Evolutionary conservation across 371 early-diverging fungal genomes (phyloP).

Genomic region (Apophysomyces sp.): DNA sequence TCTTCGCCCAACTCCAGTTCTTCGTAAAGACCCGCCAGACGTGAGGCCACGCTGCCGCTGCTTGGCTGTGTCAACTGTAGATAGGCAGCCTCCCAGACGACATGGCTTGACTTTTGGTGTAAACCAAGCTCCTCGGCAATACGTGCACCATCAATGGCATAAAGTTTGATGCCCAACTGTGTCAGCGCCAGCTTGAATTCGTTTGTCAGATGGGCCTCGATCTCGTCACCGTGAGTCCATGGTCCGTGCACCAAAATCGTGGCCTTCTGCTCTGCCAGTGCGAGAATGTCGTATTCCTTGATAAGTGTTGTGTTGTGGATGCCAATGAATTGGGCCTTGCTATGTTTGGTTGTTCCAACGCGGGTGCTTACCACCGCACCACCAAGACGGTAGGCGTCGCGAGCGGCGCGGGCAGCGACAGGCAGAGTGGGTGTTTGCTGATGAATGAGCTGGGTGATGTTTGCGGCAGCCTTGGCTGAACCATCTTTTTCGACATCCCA

Average conservation of each 20-base stretch:
- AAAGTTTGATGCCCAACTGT: conserved; percentile 59
- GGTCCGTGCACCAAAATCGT: conserved; percentile 67
- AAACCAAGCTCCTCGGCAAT: conserved; percentile 66
- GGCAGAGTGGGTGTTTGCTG: conserved; percentile 25
- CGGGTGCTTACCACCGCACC: conserved; percentile 61
- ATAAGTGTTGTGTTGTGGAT: conserved; percentile 65
- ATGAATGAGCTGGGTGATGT: conserved; percentile 47
- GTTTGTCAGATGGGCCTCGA: conserved; percentile 66
- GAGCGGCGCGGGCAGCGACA: conserved; percentile 38
- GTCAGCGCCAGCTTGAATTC: conserved; percentile 66
- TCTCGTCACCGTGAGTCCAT: conserved; percentile 66
- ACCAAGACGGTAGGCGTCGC: conserved; percentile 60
- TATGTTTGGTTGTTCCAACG: conserved; percentile 39
- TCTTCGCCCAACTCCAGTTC: conserved; percentile 25
- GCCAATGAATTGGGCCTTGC: conserved; percentile 58
- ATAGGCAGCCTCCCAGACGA: conserved; percentile 65
- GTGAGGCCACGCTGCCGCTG: conserved; percentile 17
- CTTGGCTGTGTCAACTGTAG: conserved; percentile 30
- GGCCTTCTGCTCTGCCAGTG: conserved; percentile 54
- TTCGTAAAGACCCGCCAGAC: conserved; percentile 26
- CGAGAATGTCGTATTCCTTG: conserved; percentile 63
- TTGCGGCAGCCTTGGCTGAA: conserved; percentile 53
- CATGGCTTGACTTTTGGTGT: conserved; percentile 41
- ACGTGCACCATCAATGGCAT: conserved; percentile 62
- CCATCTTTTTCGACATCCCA: conserved; percentile 65